phyloP scores from a whole-genome alignment of 306 rosid species.

The Rosa persica region DNA sequence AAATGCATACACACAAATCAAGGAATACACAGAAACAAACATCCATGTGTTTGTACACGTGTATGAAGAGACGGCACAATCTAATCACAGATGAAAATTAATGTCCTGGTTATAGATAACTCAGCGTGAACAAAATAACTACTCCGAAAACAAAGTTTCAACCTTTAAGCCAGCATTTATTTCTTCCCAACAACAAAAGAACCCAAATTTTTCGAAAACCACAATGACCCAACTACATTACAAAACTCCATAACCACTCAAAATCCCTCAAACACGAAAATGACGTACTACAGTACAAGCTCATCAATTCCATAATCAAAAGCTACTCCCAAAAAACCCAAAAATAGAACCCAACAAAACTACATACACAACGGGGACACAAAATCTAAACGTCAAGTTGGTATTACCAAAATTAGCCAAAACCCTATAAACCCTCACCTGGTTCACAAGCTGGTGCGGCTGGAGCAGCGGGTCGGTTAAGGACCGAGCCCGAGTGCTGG shows the following conservation, averaged over 20 bases:
- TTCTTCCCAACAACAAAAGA: neutral
- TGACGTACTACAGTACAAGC: neutral
- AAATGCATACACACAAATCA: neutral
- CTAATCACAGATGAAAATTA: neutral
- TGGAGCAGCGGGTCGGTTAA: conserved; percentile 86
- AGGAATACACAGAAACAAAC: neutral
- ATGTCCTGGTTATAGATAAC: neutral
- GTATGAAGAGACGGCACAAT: neutral
- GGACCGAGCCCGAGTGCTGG: conserved; percentile 84
- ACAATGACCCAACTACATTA: neutral
- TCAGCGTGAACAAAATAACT: neutral
- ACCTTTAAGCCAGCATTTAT: neutral
- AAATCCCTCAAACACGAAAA: neutral
- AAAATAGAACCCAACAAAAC: neutral
- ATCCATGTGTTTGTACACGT: neutral
- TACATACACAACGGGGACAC: neutral
- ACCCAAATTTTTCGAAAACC: neutral
- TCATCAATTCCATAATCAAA: conserved; percentile 1
- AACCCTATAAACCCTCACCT: conserved; percentile 38
- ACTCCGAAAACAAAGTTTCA: neutral
- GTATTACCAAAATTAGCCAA: neutral
- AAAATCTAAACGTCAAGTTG: neutral
- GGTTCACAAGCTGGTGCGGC: conserved; percentile 85
- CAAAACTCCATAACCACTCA: neutral
- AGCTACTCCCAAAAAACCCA: conserved; percentile 1